A percentile compares a stretch with the other conserved stretches of the same genome.
phyloP scores from a whole-genome alignment of 73 alveolate genomes.

The Chromera velia region DNA sequence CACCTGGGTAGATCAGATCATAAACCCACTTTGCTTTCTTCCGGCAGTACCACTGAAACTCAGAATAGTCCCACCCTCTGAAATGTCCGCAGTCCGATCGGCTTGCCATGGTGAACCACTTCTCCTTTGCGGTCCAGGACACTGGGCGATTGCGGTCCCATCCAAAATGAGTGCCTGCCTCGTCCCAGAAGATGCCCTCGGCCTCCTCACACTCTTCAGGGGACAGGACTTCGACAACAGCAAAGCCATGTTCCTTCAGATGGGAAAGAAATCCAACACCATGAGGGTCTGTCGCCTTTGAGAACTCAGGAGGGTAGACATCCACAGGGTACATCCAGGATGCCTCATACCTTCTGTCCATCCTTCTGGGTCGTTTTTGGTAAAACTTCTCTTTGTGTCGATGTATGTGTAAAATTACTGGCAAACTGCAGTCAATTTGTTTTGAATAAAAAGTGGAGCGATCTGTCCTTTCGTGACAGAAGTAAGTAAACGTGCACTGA shows the following conservation, averaged over 20 bases:
- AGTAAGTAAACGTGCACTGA: too few relatives aligned
- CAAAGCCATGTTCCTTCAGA: not conserved
- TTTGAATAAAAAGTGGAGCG: too few relatives aligned
- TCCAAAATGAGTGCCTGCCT: not conserved
- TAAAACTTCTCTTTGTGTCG: too few relatives aligned
- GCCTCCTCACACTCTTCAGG: not conserved
- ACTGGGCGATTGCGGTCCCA: not conserved
- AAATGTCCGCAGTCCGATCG: not conserved
- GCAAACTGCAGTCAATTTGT: too few relatives aligned
- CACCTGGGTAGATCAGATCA: not conserved
- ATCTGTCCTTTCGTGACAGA: too few relatives aligned
- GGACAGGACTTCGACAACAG: not conserved
- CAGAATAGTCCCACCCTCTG: conserved; percentile 3
- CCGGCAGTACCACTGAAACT: not conserved
- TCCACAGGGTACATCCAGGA: too few relatives aligned
- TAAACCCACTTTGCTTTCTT: not conserved
- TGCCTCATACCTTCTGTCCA: too few relatives aligned
- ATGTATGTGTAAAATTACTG: too few relatives aligned
- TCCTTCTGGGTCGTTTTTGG: too few relatives aligned
- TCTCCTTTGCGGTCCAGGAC: conserved; percentile 1
- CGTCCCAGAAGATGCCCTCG: not conserved
- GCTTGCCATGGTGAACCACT: not conserved
- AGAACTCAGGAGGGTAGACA: too few relatives aligned
- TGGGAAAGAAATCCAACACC: not conserved
- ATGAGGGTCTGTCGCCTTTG: too few relatives aligned